These are phyloP conservation scores for Saccharomycopsis sp. DNA, from an alignment of 805 yeast species.

Conservation along the genomic window DNA sequence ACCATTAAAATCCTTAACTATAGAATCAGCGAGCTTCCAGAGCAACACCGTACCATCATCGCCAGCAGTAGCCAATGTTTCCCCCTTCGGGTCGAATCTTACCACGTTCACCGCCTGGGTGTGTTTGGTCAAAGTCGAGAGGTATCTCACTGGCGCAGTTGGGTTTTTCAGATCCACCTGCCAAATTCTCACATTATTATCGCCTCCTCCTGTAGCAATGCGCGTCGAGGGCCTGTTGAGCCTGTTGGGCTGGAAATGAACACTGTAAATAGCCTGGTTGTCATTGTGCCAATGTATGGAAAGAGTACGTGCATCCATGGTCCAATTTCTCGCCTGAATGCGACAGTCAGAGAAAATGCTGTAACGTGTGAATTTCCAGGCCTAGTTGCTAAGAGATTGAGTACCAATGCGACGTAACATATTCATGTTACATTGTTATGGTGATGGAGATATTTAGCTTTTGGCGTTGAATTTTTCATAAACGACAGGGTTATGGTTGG, in stretches of 20 bases:
- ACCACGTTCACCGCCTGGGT: conserved; percentile 93
- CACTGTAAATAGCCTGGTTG: conserved; percentile 65
- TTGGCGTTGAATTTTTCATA: background rate
- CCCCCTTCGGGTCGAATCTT: conserved; percentile 68
- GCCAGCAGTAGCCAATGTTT: conserved; percentile 78
- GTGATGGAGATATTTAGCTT: background rate
- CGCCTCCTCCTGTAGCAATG: conserved; percentile 91
- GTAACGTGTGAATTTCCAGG: too few species aligned
- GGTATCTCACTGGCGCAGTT: conserved; percentile 55
- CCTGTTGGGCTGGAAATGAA: conserved; percentile 50
- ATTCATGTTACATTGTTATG: background rate
- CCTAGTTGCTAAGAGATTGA: too few species aligned
- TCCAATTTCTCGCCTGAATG: conserved; percentile 23
- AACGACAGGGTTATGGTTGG: too few species aligned
- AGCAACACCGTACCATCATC: conserved; percentile 88
- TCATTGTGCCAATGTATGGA: conserved; percentile 72
- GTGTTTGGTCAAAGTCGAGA: conserved; percentile 78
- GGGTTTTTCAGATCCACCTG: conserved; percentile 22
- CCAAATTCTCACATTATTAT: conserved; percentile 75
- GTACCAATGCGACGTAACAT: too few species aligned
- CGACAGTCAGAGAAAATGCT: too few species aligned
- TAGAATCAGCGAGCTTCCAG: conserved; percentile 59
- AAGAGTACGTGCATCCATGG: conserved; percentile 39
- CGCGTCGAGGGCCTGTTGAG: conserved; percentile 29
- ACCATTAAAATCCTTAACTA: conserved; percentile 54